Percentiles rank a stretch among this genome's conserved stretches.
phyloP scores from a whole-genome alignment of 2,329 filamentous ascomycete species.

The Gaeumannomyces sp. region DNA sequence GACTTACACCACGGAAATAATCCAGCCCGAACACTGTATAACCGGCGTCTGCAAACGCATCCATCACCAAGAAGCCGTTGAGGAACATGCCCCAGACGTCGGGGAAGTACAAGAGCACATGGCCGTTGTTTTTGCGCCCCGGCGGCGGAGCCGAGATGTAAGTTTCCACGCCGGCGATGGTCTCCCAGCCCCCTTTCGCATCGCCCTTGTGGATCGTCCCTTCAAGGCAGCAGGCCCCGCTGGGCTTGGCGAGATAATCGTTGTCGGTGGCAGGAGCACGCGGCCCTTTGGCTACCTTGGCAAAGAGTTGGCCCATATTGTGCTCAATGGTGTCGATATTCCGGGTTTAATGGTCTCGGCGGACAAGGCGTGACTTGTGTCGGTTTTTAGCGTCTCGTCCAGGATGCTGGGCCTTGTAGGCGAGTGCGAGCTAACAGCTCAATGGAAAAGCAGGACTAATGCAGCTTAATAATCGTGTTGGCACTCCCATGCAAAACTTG shows the following conservation, averaged over 20 bases:
- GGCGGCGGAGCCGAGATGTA: conserved; percentile 20
- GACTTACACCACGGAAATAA: conserved; percentile 16
- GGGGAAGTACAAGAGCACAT: conserved; percentile 17
- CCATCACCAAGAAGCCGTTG: conserved; percentile 20
- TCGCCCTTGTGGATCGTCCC: conserved; percentile 22
- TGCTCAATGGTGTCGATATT: no score
- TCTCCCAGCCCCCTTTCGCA: conserved; percentile 17
- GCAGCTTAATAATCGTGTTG: no score
- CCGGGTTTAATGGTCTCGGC: no score
- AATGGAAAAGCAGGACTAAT: no score
- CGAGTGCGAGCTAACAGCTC: no score
- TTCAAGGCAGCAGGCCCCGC: conserved; percentile 19
- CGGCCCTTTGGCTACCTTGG: no score
- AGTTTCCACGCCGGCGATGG: conserved; percentile 19
- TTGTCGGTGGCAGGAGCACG: no score
- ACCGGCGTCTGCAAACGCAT: conserved; percentile 16
- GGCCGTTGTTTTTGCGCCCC: conserved; percentile 13
- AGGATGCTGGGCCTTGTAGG: no score
- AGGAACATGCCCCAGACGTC: conserved; percentile 17
- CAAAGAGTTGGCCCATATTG: no score
- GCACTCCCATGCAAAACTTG: no score
- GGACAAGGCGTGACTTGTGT: no score
- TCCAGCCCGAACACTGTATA: conserved; percentile 16
- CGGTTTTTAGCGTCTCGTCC: no score
- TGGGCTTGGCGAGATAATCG: conserved; percentile 17